These are phyloP conservation scores for Adansonia digitata DNA, from an alignment of 345 rosid genomes.

Conservation along the genomic window DNA sequence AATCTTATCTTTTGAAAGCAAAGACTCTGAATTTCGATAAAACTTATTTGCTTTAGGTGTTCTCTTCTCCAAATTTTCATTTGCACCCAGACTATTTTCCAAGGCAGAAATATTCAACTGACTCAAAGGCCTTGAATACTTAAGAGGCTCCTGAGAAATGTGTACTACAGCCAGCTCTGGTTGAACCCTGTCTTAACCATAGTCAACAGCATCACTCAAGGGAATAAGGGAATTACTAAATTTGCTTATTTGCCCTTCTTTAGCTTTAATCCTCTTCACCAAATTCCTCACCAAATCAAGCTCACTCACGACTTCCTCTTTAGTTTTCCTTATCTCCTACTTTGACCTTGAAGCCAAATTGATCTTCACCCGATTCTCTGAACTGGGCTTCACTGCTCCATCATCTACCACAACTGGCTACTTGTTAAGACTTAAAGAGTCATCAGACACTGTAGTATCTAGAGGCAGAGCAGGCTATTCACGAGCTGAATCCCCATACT, in stretches of 20 bases:
- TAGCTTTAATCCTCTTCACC: background rate
- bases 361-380: constrained; percentile 43
- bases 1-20: constrained; percentile 93
- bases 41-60: constrained; percentile 97
- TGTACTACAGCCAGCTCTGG: constrained; percentile 60
- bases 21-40: constrained; percentile 84
- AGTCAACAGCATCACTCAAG: constrained; percentile 37
- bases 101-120: constrained; percentile 63
- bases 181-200: constrained; percentile 52
- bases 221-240: constrained; percentile 29
- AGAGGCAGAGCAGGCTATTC: constrained; percentile 26
- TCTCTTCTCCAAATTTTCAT: constrained; percentile 77
- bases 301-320: background rate
- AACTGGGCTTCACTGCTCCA: constrained; percentile 37
- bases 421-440: constrained; percentile 30
- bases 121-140: constrained; percentile 68
- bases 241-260: constrained; percentile 44
- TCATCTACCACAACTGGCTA: constrained; percentile 31
- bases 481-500: constrained; percentile 29
- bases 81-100: constrained; percentile 62
- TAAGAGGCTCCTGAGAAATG: constrained; percentile 47
- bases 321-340: constrained; percentile 49
- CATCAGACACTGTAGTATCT: constrained; percentile 31
- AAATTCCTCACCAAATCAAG: background rate
- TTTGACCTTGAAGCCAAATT: constrained; percentile 53